phyloP scores from a whole-genome alignment of 805 yeast species.

The Candida hispaniensis region DNA sequence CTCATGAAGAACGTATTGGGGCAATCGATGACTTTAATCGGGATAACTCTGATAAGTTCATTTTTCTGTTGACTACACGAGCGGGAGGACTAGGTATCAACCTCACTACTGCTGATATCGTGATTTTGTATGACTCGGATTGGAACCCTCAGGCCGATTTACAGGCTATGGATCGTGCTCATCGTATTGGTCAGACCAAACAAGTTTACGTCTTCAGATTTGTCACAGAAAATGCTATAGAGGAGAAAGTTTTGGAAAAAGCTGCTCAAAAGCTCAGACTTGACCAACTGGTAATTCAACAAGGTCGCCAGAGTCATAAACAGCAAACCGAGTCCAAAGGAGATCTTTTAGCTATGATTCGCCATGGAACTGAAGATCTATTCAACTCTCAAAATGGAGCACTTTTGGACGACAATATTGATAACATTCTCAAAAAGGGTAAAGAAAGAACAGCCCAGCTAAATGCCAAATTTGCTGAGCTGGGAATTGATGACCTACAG shows the following conservation, averaged over 20 bases:
- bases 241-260: slow-evolving; percentile 88
- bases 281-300: slow-evolving; percentile 93
- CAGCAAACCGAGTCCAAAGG: slow-evolving; percentile 37
- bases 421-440: slow-evolving; percentile 68
- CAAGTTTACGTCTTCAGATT: slow-evolving; percentile 88
- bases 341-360: slow-evolving; percentile 88
- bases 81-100: slow-evolving; percentile 97
- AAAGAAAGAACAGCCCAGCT: slow-evolving; percentile 69
- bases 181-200: slow-evolving; percentile 92
- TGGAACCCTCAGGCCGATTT: slow-evolving; percentile 98
- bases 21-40: slow-evolving; percentile 88
- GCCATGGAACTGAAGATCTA: slow-evolving; percentile 87
- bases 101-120: slow-evolving; percentile 84
- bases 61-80: slow-evolving; percentile 80
- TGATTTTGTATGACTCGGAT: slow-evolving; percentile 80
- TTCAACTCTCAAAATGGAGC: slow-evolving; percentile 41
- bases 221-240: slow-evolving; percentile 92
- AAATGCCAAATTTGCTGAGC: slow-evolving; percentile 69
- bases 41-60: slow-evolving; percentile 71
- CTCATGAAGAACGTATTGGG: slow-evolving; percentile 82
- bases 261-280: slow-evolving; percentile 89
- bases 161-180: slow-evolving; percentile 98
- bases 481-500: slow-evolving; percentile 89
- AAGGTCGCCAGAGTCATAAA: slow-evolving; percentile 54
- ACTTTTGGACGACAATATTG: slow-evolving; percentile 58